Percentiles rank a stretch among this genome's conserved stretches.
phyloP scores from a whole-genome alignment of 495 filamentous ascomycete species.

The Aspergillus hancockii region DNA sequence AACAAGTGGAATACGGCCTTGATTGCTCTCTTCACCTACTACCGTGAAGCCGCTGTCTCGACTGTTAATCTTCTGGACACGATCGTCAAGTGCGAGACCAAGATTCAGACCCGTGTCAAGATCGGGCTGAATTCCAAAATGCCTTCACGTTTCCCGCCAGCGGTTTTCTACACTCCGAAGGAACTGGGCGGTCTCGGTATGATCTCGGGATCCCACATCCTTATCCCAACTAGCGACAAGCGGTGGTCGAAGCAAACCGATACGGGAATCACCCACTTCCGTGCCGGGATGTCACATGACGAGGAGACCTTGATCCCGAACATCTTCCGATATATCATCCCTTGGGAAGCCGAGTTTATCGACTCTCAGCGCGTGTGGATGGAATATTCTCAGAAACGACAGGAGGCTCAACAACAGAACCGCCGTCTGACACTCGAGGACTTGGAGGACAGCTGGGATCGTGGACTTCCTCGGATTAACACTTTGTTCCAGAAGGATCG shows the following conservation, averaged over 20 bases:
- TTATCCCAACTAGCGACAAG: slow-evolving; percentile 97
- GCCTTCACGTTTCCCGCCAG: slow-evolving; percentile 98
- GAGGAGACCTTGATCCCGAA: slow-evolving; percentile 98
- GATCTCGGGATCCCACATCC: slow-evolving; percentile 98
- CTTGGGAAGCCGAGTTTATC: slow-evolving; percentile 99
- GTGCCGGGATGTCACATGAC: slow-evolving; percentile 97
- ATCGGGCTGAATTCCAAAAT: slow-evolving; percentile 99
- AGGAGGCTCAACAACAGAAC: slow-evolving; percentile 98
- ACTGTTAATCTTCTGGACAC: slow-evolving; percentile 95
- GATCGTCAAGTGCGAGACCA: slow-evolving; percentile 99
- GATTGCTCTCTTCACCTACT: slow-evolving; percentile 99
- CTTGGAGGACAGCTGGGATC: slow-evolving; percentile 98
- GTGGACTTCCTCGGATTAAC: slow-evolving; percentile 97
- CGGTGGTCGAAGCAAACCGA: slow-evolving; percentile 98
- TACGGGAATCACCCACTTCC: slow-evolving; percentile 94
- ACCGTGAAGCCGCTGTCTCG: slow-evolving; percentile 96
- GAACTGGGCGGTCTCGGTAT: slow-evolving; percentile 97
- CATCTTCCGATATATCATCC: slow-evolving; percentile 99
- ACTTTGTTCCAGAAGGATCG: slow-evolving; percentile 99
- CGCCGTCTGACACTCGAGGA: slow-evolving; percentile 93
- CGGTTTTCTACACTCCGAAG: slow-evolving; percentile 99
- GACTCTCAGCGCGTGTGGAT: slow-evolving; percentile 99
- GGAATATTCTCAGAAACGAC: slow-evolving; percentile 96
- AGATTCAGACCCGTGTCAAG: slow-evolving; percentile 99
- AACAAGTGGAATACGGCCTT: slow-evolving; percentile 99